phyloP scores from a whole-genome alignment of 306 rosid genomes.

The Gastrolobium villosum region DNA sequence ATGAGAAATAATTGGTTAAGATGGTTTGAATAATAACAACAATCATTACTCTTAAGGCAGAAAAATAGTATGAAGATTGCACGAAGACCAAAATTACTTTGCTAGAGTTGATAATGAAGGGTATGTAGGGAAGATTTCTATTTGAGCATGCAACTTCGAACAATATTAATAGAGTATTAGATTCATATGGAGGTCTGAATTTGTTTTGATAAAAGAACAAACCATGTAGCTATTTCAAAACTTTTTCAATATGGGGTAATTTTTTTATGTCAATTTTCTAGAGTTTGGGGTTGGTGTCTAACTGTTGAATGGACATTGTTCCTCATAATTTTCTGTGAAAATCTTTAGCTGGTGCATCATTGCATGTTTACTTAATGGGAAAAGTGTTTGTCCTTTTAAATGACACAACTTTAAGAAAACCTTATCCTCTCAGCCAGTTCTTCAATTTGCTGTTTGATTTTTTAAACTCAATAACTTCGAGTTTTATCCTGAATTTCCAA shows the following conservation, averaged over 20 bases:
- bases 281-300: not conserved
- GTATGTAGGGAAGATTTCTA: slow-evolving; percentile 29
- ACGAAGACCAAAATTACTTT: slow-evolving; percentile 28
- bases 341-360: not conserved
- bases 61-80: slow-evolving; percentile 31
- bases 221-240: not conserved
- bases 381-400: too few relatives aligned
- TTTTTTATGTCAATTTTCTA: not conserved
- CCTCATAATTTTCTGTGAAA: slow-evolving; percentile 1
- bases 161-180: slow-evolving; percentile 23
- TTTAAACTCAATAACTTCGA: slow-evolving; percentile 8
- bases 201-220: not conserved
- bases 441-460: slow-evolving; percentile 15
- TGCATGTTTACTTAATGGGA: slow-evolving; percentile 6
- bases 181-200: slow-evolving; percentile 26
- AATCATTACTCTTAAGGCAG: slow-evolving; percentile 17
- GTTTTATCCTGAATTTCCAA: slow-evolving; percentile 29
- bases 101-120: slow-evolving; percentile 27
- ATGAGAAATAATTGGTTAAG: slow-evolving; percentile 38
- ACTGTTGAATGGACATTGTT: slow-evolving; percentile 30
- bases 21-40: slow-evolving; percentile 25
- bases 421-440: not conserved
- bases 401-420: not conserved
- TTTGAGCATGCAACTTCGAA: slow-evolving; percentile 32
- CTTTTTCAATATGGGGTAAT: not conserved